Conservation (phyloP, 371 early-diverging fungal species). For the Mucor piriformis region DNA sequence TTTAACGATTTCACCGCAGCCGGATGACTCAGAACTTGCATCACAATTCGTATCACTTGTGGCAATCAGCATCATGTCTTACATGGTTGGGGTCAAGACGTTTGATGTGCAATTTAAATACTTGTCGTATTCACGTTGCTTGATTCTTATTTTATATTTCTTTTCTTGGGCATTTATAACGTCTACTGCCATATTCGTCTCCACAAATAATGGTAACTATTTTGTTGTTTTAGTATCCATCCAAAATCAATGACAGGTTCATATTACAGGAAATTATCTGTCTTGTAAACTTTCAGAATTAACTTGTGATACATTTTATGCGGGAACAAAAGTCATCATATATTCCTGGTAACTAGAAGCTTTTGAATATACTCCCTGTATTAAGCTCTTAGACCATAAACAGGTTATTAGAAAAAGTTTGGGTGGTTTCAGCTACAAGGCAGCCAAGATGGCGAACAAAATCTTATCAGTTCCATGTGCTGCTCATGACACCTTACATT, state of each 20-base stretch:
- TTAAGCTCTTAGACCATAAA: not conserved
- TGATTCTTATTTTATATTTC: conserved; percentile 19
- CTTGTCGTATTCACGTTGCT: conserved; percentile 27
- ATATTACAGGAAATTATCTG: conserved; percentile 9
- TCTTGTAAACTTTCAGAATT: conserved; percentile 30
- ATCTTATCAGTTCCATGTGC: conserved; percentile 41
- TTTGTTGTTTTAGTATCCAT: not conserved
- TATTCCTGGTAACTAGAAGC: conserved; percentile 23
- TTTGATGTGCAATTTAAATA: conserved; percentile 25
- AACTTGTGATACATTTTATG: conserved; percentile 30
- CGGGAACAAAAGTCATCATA: conserved; percentile 25
- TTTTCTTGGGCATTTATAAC: conserved; percentile 29
- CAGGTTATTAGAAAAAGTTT: conserved; percentile 37
- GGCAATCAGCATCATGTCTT: conserved; percentile 12
- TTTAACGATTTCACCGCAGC: conserved; percentile 11
- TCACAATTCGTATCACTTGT: conserved; percentile 24
- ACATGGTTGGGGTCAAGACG: conserved; percentile 26
- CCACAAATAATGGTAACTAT: conserved; percentile 25
- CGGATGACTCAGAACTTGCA: conserved; percentile 22
- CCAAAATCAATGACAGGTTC: not conserved
- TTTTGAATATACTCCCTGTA: not conserved
- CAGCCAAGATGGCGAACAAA: conserved; percentile 31
- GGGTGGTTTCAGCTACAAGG: conserved; percentile 36
- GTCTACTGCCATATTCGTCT: conserved; percentile 15
- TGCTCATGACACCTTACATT: conserved; percentile 38